These are phyloP conservation scores for Corylus americana DNA, from an alignment of 306 rosid genomes.

Conservation along the genomic window DNA sequence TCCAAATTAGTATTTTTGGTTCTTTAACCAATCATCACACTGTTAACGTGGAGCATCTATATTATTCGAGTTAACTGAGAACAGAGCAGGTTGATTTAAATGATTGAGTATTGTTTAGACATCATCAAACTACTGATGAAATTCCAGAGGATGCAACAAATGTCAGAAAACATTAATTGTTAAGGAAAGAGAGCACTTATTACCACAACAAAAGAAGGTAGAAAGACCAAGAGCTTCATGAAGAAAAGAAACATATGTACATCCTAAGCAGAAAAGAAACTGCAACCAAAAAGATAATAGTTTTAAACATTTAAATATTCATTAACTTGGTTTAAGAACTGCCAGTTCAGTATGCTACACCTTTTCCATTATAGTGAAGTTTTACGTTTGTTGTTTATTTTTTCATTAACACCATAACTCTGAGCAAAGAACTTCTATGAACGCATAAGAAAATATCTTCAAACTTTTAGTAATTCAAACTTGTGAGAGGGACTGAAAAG, in stretches of 20 bases:
- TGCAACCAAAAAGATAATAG: slow-evolving; percentile 25
- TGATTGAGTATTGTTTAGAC: background rate
- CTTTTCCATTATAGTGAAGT: slow-evolving; percentile 19
- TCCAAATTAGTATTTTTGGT: background rate
- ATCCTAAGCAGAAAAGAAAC: slow-evolving; percentile 34
- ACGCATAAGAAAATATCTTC: background rate
- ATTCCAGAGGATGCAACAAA: background rate
- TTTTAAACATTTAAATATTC: slow-evolving; percentile 34
- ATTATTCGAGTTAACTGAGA: background rate
- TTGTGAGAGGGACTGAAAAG: background rate
- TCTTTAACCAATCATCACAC: background rate
- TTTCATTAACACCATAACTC: background rate
- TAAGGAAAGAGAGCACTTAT: background rate
- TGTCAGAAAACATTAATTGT: too few relatives aligned
- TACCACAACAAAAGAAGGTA: background rate
- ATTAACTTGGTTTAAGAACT: slow-evolving; percentile 27
- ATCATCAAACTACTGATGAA: background rate
- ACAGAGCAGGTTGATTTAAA: background rate
- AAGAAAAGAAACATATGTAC: slow-evolving; percentile 19
- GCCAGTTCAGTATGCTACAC: background rate
- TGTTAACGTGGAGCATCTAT: background rate
- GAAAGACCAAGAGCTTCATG: slow-evolving; percentile 20
- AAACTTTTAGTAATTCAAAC: background rate
- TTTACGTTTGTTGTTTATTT: background rate
- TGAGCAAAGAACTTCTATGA: background rate